Percentiles rank a stretch among this genome's conserved stretches.
Conservation (phyloP, 495 filamentous ascomycete genomes). For the Penicillium salamii region DNA sequence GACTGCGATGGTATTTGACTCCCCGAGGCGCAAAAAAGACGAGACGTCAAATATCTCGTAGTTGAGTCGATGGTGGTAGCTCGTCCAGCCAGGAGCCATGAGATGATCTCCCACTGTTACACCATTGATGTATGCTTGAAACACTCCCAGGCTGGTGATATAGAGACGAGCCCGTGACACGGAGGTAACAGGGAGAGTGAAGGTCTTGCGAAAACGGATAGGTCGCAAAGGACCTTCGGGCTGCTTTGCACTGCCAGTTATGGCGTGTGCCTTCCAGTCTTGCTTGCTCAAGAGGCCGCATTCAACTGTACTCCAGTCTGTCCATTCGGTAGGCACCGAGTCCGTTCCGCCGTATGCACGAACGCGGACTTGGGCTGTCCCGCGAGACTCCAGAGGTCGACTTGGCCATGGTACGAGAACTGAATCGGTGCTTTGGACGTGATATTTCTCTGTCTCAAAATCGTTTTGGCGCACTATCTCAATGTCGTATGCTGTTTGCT, state of each 20-base stretch:
- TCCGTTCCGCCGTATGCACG: slow-evolving; percentile 22
- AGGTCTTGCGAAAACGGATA: slow-evolving; percentile 27
- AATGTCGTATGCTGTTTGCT: slow-evolving; percentile 36
- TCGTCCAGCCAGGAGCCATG: slow-evolving; percentile 53
- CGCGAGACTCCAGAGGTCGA: slow-evolving; percentile 37
- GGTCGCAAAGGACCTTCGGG: slow-evolving; percentile 22
- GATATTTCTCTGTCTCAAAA: slow-evolving; percentile 6
- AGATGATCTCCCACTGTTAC: slow-evolving; percentile 42
- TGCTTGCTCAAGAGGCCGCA: slow-evolving; percentile 30
- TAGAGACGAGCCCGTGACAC: slow-evolving; percentile 40
- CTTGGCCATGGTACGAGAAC: slow-evolving; percentile 52
- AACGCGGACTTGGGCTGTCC: slow-evolving; percentile 38
- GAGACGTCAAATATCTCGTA: slow-evolving; percentile 54
- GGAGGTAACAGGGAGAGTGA: slow-evolving; percentile 8
- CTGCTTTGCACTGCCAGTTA: slow-evolving; percentile 23
- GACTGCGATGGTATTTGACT: slow-evolving; percentile 45
- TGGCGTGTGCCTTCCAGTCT: slow-evolving; percentile 39
- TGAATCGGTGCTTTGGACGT: slow-evolving; percentile 25
- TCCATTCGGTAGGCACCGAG: slow-evolving; percentile 35
- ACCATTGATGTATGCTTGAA: slow-evolving; percentile 50
- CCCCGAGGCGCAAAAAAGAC: slow-evolving; percentile 24
- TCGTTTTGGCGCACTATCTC: slow-evolving; percentile 16
- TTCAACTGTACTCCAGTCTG: slow-evolving; percentile 33
- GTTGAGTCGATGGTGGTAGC: slow-evolving; percentile 46
- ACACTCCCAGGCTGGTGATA: slow-evolving; percentile 50